Evolutionary conservation across 805 yeast genomes (phyloP).

Genomic region (Metschnikowia rubicola): DNA sequence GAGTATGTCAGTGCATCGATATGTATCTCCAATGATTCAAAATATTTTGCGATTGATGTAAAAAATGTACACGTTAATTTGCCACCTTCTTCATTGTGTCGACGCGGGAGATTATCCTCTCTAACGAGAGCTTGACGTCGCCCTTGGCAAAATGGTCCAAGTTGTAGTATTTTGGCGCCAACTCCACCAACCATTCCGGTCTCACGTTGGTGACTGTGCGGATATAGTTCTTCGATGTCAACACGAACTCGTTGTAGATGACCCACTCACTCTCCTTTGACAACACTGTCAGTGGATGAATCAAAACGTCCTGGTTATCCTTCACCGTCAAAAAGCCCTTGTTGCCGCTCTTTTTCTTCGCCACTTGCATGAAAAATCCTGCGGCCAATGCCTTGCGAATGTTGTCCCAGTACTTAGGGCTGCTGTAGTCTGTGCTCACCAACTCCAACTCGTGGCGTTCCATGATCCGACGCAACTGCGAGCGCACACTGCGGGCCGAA

Average conservation of each 20-base stretch:
- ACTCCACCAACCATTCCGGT: slow-evolving; percentile 89
- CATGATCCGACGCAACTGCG: slow-evolving; percentile 82
- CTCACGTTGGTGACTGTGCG: slow-evolving; percentile 88
- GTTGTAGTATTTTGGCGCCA: slow-evolving; percentile 71
- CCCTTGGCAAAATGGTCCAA: slow-evolving; percentile 62
- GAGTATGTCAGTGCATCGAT: no score
- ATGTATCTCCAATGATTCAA: no score
- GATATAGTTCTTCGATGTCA: slow-evolving; percentile 89
- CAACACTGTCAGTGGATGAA: slow-evolving; percentile 90
- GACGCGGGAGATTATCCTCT: slow-evolving; percentile 50
- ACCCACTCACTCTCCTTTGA: slow-evolving; percentile 92
- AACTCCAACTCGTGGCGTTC: slow-evolving; percentile 72
- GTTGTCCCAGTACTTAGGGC: slow-evolving; percentile 64
- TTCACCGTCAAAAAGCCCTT: slow-evolving; percentile 84
- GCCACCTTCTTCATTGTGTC: slow-evolving; percentile 38
- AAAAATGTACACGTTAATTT: background rate
- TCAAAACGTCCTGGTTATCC: slow-evolving; percentile 91
- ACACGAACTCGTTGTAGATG: slow-evolving; percentile 89
- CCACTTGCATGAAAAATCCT: slow-evolving; percentile 99
- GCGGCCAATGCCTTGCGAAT: slow-evolving; percentile 81
- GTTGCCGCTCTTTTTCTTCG: slow-evolving; percentile 79
- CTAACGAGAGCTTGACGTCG: slow-evolving; percentile 67
- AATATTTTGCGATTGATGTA: no score
- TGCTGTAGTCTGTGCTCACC: slow-evolving; percentile 58
- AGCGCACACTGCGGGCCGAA: slow-evolving; percentile 83